phyloP scores from a whole-genome alignment of 345 rosid species.

The Mallotus nudiflorus region DNA sequence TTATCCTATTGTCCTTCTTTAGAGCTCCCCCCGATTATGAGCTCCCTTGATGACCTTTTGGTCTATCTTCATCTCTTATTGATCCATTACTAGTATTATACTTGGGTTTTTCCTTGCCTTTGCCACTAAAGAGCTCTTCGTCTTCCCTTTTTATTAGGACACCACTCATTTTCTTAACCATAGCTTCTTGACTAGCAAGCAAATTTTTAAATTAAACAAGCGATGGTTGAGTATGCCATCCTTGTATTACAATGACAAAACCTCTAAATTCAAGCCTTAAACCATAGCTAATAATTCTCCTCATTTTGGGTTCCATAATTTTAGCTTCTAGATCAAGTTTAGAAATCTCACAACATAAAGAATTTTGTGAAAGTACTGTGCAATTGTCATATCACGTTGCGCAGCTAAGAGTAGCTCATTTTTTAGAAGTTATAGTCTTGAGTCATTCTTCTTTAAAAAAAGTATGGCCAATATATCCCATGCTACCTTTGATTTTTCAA shows the following conservation, averaged over 20 bases:
- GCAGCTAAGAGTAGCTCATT: too few species aligned
- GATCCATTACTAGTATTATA: not conserved
- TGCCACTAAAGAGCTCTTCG: not conserved
- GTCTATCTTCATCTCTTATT: not conserved
- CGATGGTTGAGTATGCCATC: conserved; percentile 14
- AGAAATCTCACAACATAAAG: not conserved
- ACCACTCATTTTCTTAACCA: conserved; percentile 4
- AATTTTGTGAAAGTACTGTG: too few species aligned
- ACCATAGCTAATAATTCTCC: conserved; percentile 4
- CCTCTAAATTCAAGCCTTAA: not conserved
- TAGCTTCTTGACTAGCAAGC: not conserved
- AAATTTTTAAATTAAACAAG: conserved; percentile 11
- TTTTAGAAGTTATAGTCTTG: too few species aligned
- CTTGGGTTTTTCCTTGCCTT: too few species aligned
- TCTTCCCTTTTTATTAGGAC: not conserved
- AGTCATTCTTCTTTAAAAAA: too few species aligned
- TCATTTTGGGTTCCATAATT: not conserved
- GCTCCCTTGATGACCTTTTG: not conserved
- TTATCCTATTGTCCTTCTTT: too few species aligned
- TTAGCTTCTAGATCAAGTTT: not conserved
- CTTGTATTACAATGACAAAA: conserved; percentile 1
- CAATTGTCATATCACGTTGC: too few species aligned
- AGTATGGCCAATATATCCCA: too few species aligned
- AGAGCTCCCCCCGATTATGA: too few species aligned
- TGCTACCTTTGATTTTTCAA: too few species aligned